These are phyloP conservation scores for Melampsora americana DNA, from an alignment of 1,284 basidiomycete species.

Conservation along the genomic window DNA sequence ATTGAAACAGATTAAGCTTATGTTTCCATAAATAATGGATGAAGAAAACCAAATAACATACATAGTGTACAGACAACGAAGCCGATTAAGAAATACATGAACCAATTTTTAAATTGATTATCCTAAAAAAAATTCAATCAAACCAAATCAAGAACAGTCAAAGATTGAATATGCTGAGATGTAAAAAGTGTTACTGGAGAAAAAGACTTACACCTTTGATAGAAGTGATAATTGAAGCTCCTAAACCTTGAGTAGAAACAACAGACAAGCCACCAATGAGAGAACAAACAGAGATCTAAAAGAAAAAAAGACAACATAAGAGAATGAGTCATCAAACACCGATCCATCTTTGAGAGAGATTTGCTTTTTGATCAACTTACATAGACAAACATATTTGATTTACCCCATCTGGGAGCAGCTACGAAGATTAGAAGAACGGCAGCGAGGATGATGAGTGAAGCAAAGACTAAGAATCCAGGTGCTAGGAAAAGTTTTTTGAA, in stretches of 20 bases:
- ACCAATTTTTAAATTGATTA: conserved; percentile 49
- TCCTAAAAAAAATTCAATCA: conserved; percentile 58
- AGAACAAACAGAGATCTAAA: conserved; percentile 74
- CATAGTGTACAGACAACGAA: conserved; percentile 80
- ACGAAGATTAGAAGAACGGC: conserved; percentile 71
- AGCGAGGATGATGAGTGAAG: conserved; percentile 63
- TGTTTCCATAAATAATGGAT: too few species aligned
- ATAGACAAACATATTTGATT: conserved; percentile 92
- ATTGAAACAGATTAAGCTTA: too few species aligned
- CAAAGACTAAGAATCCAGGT: conserved; percentile 80
- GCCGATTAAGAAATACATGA: conserved; percentile 62
- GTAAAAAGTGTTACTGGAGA: conserved; percentile 6
- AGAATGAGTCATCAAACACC: background rate
- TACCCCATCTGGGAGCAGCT: conserved; percentile 82
- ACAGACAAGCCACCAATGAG: conserved; percentile 96
- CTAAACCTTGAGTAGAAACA: conserved; percentile 90
- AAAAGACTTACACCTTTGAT: conserved; percentile 65
- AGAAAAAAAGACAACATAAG: background rate
- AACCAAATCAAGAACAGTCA: conserved; percentile 58
- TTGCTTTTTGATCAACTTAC: too few species aligned
- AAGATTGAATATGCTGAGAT: background rate
- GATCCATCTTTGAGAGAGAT: too few species aligned
- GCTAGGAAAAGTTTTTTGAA: conserved; percentile 82
- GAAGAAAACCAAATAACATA: conserved; percentile 56
- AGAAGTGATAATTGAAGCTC: conserved; percentile 81